These are phyloP conservation scores for Boletus semigastroideus DNA, from an alignment of 1,284 basidiomycete genomes.

Conservation along the genomic window DNA sequence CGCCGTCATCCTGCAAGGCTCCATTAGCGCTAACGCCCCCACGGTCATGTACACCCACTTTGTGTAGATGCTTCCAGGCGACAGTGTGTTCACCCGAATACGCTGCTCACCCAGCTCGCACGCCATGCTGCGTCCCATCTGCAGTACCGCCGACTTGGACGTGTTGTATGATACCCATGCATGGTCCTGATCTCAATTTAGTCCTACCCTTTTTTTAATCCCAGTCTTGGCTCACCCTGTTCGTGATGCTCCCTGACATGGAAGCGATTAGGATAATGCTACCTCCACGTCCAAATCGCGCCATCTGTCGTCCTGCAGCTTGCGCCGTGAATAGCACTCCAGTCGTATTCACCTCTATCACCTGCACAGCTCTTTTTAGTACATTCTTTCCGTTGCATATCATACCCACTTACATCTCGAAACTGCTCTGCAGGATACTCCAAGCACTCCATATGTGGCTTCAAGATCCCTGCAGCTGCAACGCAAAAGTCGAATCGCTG, in stretches of 20 bases:
- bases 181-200: constrained; percentile 46
- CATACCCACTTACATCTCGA: constrained; percentile 47
- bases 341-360: constrained; percentile 74
- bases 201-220: not conserved
- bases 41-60: constrained; percentile 41
- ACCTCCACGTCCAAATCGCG: constrained; percentile 64
- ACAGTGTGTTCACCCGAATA: constrained; percentile 77
- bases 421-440: constrained; percentile 73
- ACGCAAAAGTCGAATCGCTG: constrained; percentile 72
- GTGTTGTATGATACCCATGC: constrained; percentile 82
- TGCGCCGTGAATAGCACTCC: constrained; percentile 80
- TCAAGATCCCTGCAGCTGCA: constrained; percentile 77
- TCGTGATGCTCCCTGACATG: constrained; percentile 85
- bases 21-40: not conserved
- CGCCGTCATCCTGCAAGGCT: constrained; percentile 67
- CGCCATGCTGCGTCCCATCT: constrained; percentile 83
- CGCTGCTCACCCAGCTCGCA: constrained; percentile 72
- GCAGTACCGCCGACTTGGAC: constrained; percentile 79
- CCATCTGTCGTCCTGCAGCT: constrained; percentile 77
- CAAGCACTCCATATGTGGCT: constrained; percentile 60
- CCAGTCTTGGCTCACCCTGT: constrained; percentile 51
- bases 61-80: constrained; percentile 76
- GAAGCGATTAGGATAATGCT: constrained; percentile 81
- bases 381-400: not conserved
- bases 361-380: constrained; percentile 37